Percentiles rank a stretch among this genome's conserved stretches.
These are phyloP conservation scores for Boletus mariae DNA, from an alignment of 1,284 basidiomycete genomes.

Conservation along the genomic window DNA sequence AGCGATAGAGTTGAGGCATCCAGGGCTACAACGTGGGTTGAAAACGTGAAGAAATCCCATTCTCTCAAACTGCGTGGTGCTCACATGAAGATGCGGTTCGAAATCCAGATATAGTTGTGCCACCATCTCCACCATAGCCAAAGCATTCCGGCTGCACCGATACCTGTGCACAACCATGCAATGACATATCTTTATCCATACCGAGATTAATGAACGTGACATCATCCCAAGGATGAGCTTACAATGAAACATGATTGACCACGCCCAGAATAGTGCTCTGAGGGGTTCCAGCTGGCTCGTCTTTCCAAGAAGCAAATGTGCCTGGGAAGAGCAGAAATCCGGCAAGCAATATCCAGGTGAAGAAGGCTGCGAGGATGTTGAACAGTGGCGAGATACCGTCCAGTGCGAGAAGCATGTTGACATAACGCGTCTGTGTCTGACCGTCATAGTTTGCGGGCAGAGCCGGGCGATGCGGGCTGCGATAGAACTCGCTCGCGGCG, in stretches of 20 bases:
- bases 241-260: constrained; percentile 44
- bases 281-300: constrained; percentile 25
- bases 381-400: constrained; percentile 34
- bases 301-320: constrained; percentile 49
- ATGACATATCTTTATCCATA: constrained; percentile 41
- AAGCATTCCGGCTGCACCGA: constrained; percentile 49
- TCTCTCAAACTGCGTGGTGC: constrained; percentile 18
- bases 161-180: constrained; percentile 49
- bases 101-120: constrained; percentile 58
- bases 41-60: constrained; percentile 6
- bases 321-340: constrained; percentile 59
- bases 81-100: constrained; percentile 54
- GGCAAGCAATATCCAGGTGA: constrained; percentile 56
- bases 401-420: constrained; percentile 32
- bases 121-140: constrained; percentile 60
- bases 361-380: constrained; percentile 49
- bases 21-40: constrained; percentile 38
- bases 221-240: constrained; percentile 19
- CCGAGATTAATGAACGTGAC: constrained; percentile 6
- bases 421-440: constrained; percentile 28
- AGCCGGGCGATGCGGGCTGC: constrained; percentile 19
- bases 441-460: constrained; percentile 26
- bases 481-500: constrained; percentile 19
- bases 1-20: constrained; percentile 49
- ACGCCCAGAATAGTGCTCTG: constrained; percentile 33